These are phyloP conservation scores for Malbranchea zuffiana DNA, from an alignment of 2,329 filamentous ascomycete species.

Conservation along the genomic window DNA sequence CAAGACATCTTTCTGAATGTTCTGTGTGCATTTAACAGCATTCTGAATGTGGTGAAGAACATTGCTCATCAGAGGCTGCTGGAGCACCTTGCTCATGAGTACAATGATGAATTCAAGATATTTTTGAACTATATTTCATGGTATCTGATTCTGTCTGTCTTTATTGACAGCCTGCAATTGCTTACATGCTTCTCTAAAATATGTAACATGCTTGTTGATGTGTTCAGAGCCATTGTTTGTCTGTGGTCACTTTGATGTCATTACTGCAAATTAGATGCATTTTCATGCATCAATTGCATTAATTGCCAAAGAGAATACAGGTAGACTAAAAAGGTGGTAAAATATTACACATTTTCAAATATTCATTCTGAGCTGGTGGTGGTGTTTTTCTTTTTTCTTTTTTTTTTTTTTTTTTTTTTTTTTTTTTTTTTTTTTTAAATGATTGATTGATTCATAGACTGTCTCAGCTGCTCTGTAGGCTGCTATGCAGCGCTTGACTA, in stretches of 20 bases:
- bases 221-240: no score
- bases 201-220: no score
- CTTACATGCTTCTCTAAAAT: no score
- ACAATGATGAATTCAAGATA: no score
- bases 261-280: neutral
- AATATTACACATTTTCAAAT: conserved; percentile 1
- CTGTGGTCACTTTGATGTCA: neutral
- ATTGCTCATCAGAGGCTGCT: conserved; percentile 3
- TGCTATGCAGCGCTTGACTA: conserved; percentile 15
- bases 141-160: no score
- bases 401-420: no score
- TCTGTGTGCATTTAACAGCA: conserved; percentile 5
- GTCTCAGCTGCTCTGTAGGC: conserved; percentile 7
- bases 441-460: conserved; percentile 4
- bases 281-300: neutral
- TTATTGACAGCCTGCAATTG: no score
- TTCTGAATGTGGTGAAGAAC: conserved; percentile 6
- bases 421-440: neutral
- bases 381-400: no score
- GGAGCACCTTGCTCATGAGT: conserved; percentile 5
- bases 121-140: no score
- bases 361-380: no score
- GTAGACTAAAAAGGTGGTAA: neutral
- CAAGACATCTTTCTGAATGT: conserved; percentile 6
- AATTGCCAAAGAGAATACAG: conserved; percentile 1